A percentile compares a stretch with the other conserved stretches of the same genome.
phyloP scores from a whole-genome alignment of 306 rosid genomes.

The Trichosanthes cucumerina region DNA sequence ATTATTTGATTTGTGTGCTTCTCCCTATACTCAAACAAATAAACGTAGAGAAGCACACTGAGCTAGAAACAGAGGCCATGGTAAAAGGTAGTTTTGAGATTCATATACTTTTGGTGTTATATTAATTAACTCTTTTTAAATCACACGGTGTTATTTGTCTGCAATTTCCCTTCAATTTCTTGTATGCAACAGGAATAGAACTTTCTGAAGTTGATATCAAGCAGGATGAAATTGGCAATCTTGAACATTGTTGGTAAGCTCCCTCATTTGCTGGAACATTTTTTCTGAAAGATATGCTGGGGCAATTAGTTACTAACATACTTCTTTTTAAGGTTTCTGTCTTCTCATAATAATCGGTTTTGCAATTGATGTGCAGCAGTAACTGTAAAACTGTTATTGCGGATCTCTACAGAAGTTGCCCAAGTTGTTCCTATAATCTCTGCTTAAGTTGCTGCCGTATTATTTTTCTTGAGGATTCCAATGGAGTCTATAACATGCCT shows the following conservation, averaged over 20 bases:
- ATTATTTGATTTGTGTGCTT: conserved; percentile 77
- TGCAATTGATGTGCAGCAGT: conserved; percentile 53
- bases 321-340: conserved; percentile 14
- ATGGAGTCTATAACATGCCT: conserved; percentile 24
- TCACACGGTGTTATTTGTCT: not conserved
- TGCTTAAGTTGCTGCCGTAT: conserved; percentile 69
- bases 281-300: not conserved
- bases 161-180: not conserved
- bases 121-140: conserved; percentile 11
- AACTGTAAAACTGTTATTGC: conserved; percentile 55
- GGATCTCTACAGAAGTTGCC: conserved; percentile 94
- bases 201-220: conserved; percentile 56
- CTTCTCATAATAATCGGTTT: conserved; percentile 20
- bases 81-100: conserved; percentile 37
- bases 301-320: not conserved
- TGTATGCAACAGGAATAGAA: conserved; percentile 44
- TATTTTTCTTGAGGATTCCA: conserved; percentile 31
- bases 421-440: conserved; percentile 69
- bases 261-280: conserved; percentile 8
- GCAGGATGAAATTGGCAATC: conserved; percentile 47
- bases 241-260: conserved; percentile 48
- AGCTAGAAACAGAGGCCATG: conserved; percentile 61
- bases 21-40: conserved; percentile 82
- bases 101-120: conserved; percentile 12
- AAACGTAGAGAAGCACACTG: conserved; percentile 50